phyloP scores from a whole-genome alignment of 495 filamentous ascomycete species.

The Penicillium cosmopolitanum region DNA sequence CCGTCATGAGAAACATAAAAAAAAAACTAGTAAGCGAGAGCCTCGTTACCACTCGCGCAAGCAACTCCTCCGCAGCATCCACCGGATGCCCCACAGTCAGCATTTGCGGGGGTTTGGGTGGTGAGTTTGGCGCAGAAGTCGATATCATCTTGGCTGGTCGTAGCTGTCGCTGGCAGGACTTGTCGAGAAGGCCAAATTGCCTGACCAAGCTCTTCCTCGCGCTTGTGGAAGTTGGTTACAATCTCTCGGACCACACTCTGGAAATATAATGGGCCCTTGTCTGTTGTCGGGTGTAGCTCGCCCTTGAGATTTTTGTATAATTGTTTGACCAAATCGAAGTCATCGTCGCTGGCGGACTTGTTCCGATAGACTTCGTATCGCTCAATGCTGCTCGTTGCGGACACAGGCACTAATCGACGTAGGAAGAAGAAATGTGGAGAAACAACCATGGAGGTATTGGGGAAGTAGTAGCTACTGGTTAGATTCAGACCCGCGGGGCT shows the following conservation, averaged over 20 bases:
- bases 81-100: constrained; percentile 16
- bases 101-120: constrained; percentile 16
- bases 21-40: constrained; percentile 22
- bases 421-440: constrained; percentile 52
- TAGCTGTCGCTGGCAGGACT: constrained; percentile 31
- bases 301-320: constrained; percentile 50
- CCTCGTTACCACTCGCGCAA: constrained; percentile 23
- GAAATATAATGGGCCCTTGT: constrained; percentile 51
- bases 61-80: constrained; percentile 31
- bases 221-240: constrained; percentile 40
- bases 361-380: constrained; percentile 55
- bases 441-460: constrained; percentile 48
- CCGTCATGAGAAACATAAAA: neutral
- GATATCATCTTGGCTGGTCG: constrained; percentile 39
- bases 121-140: constrained; percentile 42
- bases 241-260: constrained; percentile 46
- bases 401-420: constrained; percentile 48
- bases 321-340: constrained; percentile 45
- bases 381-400: constrained; percentile 38
- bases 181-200: constrained; percentile 57
- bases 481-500: constrained; percentile 31
- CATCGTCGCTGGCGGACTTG: constrained; percentile 45
- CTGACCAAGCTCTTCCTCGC: constrained; percentile 40
- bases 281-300: constrained; percentile 48
- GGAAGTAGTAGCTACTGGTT: constrained; percentile 50